Conservation (phyloP, 129 eudicot species). For the Flaveria bidentis region DNA sequence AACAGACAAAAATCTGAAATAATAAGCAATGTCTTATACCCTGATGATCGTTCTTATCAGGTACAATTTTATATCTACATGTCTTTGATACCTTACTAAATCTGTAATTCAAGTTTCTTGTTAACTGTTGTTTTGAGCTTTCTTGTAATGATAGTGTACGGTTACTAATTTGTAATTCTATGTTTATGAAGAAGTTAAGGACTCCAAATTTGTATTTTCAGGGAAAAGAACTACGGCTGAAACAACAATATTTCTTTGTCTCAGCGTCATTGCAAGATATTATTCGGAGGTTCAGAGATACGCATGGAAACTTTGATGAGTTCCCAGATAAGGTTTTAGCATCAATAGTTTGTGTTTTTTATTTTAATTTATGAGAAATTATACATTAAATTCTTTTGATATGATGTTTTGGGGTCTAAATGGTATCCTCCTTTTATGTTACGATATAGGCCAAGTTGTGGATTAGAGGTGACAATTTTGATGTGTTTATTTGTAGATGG, state of each 20-base stretch:
- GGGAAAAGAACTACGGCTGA: constrained; percentile 62
- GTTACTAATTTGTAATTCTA: not conserved
- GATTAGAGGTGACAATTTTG: not conserved
- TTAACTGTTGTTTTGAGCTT: not conserved
- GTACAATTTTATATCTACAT: constrained; percentile 24
- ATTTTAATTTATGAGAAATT: not conserved
- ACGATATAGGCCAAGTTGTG: not conserved
- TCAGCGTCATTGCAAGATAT: constrained; percentile 64
- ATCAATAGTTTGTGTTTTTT: constrained; percentile 8
- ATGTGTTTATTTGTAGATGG: not conserved
- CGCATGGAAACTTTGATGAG: constrained; percentile 47
- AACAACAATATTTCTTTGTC: constrained; percentile 65
- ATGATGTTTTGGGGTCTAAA: not conserved
- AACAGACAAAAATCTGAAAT: constrained; percentile 65
- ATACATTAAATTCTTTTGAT: constrained; percentile 3
- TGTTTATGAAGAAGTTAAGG: not conserved
- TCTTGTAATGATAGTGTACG: not conserved
- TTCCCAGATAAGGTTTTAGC: constrained; percentile 50
- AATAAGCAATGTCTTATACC: constrained; percentile 62
- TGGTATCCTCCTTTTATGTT: constrained; percentile 3
- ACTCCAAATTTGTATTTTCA: constrained; percentile 22
- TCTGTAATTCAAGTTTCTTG: not conserved
- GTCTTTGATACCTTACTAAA: not conserved
- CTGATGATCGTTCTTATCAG: constrained; percentile 69
- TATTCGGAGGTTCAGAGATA: constrained; percentile 57